Conservation (phyloP, 106 monocot genomes). For the Dactylorhiza incarnata region DNA sequence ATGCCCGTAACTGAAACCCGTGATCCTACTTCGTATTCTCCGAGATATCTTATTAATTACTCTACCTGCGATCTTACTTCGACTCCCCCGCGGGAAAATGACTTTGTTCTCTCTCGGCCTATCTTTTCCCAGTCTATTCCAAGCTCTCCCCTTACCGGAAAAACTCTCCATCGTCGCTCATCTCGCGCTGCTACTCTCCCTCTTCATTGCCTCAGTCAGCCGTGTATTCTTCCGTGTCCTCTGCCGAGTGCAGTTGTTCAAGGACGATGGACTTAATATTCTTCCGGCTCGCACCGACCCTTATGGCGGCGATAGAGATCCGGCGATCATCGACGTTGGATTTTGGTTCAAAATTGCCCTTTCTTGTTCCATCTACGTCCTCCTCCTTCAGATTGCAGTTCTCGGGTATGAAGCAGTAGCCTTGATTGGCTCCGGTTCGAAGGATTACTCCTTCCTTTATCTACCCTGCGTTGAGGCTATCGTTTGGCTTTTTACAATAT, state of each 20-base stretch:
- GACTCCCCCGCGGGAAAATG: constrained; percentile 15
- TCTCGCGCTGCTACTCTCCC: constrained; percentile 16
- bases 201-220: constrained; percentile 18
- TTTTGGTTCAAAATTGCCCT: constrained; percentile 29
- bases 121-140: constrained; percentile 11
- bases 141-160: constrained; percentile 25
- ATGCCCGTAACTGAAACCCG: constrained; percentile 23
- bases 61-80: constrained; percentile 2
- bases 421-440: background rate
- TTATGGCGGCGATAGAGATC: constrained; percentile 5
- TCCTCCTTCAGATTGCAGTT: constrained; percentile 32
- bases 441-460: constrained; percentile 20
- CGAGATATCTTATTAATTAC: constrained; percentile 4
- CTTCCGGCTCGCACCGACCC: background rate
- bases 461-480: constrained; percentile 42
- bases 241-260: constrained; percentile 8
- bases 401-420: constrained; percentile 36
- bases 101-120: constrained; percentile 8
- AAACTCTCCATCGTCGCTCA: constrained; percentile 20
- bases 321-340: constrained; percentile 7
- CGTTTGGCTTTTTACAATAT: constrained; percentile 37
- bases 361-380: constrained; percentile 32
- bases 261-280: constrained; percentile 12
- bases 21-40: background rate
- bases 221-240: constrained; percentile 16